These are phyloP conservation scores for Verticillium albo-atrum DNA, from an alignment of 2,329 filamentous ascomycete species.

Conservation along the genomic window DNA sequence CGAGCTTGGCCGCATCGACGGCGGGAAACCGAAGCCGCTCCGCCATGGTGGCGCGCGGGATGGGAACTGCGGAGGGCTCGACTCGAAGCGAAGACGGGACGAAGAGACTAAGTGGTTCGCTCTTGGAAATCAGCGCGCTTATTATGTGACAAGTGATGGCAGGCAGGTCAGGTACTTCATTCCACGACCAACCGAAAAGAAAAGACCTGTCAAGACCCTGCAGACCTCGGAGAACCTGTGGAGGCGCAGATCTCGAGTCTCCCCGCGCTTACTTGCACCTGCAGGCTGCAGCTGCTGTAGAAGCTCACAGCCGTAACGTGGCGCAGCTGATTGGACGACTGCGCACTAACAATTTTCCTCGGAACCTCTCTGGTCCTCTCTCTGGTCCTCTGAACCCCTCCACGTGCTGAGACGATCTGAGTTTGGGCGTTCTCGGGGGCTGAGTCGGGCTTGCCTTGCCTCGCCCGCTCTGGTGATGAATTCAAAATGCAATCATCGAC, in stretches of 20 bases:
- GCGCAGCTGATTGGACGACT: no score
- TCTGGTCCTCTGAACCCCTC: background rate
- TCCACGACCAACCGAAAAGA: no score
- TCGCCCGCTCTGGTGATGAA: background rate
- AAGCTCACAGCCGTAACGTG: no score
- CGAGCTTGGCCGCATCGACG: conserved; percentile 19
- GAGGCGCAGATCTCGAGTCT: background rate
- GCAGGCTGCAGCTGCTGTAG: background rate
- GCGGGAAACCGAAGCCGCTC: conserved; percentile 16
- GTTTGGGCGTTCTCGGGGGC: background rate
- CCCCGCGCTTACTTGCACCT: background rate
- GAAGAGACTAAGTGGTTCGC: no score
- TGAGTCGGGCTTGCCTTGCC: background rate
- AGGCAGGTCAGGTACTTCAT: no score
- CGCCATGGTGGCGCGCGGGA: conserved; percentile 15
- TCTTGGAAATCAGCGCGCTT: no score
- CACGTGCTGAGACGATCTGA: background rate
- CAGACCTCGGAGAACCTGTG: background rate
- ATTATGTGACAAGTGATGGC: no score
- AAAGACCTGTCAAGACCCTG: background rate
- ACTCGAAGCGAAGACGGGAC: no score
- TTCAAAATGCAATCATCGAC: background rate
- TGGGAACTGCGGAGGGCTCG: no score
- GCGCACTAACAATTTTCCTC: no score
- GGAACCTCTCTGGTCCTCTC: no score